A percentile compares a stretch with the other conserved stretches of the same genome.
Conservation (phyloP, 768 basidiomycete species). For the Dacryopinax spathularia region DNA sequence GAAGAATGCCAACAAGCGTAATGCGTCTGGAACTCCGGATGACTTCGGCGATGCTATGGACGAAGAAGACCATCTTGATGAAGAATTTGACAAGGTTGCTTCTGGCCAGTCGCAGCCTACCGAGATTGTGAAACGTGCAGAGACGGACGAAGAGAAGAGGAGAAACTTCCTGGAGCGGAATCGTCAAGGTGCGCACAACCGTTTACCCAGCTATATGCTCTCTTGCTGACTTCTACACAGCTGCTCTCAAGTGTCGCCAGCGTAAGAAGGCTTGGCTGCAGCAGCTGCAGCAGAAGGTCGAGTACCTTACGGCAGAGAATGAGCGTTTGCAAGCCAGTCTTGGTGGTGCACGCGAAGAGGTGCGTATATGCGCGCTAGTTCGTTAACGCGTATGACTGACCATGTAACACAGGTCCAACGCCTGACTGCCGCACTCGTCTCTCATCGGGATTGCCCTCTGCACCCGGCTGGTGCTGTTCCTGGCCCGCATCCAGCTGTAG, state of each 20-base stretch:
- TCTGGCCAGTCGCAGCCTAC: slow-evolving; percentile 11
- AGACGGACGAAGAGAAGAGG: slow-evolving; percentile 97
- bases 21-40: slow-evolving; percentile 19
- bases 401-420: slow-evolving; percentile 40
- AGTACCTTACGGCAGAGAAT: slow-evolving; percentile 84
- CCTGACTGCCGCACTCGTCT: slow-evolving; percentile 33
- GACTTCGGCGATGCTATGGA: slow-evolving; percentile 21
- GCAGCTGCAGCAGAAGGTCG: slow-evolving; percentile 85
- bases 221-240: slow-evolving; percentile 28
- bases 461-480: slow-evolving; percentile 10
- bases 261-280: slow-evolving; percentile 97
- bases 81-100: slow-evolving; percentile 16
- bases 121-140: slow-evolving; percentile 51
- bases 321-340: slow-evolving; percentile 81
- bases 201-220: background rate
- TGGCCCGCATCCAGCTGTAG: background rate
- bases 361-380: slow-evolving; percentile 1
- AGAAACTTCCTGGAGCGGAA: slow-evolving; percentile 95
- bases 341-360: slow-evolving; percentile 75
- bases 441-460: slow-evolving; percentile 28
- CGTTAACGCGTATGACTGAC: background rate
- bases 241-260: slow-evolving; percentile 96
- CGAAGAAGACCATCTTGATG: slow-evolving; percentile 25
- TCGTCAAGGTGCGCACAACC: slow-evolving; percentile 60
- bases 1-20: slow-evolving; percentile 12